These are phyloP conservation scores for Thelephora ganbajun DNA, from an alignment of 768 basidiomycete genomes.

Conservation along the genomic window DNA sequence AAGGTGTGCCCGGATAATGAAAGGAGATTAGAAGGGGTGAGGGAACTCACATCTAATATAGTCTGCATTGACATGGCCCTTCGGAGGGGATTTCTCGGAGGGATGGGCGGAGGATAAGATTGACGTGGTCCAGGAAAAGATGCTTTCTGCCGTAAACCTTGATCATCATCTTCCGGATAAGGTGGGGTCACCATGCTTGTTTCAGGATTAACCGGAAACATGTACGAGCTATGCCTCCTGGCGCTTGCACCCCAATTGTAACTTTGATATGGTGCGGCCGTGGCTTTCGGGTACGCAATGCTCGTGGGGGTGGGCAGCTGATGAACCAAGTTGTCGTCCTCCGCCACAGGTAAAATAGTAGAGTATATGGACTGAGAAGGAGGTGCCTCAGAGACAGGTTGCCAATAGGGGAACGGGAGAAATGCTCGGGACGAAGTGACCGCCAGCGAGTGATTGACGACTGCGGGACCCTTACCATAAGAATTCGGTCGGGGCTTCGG, in stretches of 20 bases:
- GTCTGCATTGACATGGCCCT: not conserved
- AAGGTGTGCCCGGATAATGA: not conserved
- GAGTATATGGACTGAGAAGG: not conserved
- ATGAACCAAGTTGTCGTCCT: not conserved
- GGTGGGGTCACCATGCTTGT: not conserved
- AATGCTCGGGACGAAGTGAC: not conserved
- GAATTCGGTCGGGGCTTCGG: not conserved
- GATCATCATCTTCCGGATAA: too few relatives aligned
- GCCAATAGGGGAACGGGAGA: not conserved
- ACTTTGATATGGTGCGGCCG: not conserved
- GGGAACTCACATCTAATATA: not conserved
- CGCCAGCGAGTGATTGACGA: not conserved
- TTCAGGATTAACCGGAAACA: not conserved
- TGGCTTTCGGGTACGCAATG: not conserved
- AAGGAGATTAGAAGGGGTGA: not conserved
- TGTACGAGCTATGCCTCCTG: not conserved
- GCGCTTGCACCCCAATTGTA: not conserved
- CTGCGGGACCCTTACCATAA: not conserved
- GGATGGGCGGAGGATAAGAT: not conserved
- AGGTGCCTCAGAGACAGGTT: not conserved
- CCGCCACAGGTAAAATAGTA: not conserved
- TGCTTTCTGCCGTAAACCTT: too few relatives aligned
- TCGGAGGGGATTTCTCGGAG: not conserved
- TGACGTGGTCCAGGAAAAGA: too few relatives aligned
- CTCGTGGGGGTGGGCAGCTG: not conserved